Evolutionary conservation across 495 filamentous ascomycete genomes (phyloP).

Genomic region (Haplographium delicatum): DNA sequence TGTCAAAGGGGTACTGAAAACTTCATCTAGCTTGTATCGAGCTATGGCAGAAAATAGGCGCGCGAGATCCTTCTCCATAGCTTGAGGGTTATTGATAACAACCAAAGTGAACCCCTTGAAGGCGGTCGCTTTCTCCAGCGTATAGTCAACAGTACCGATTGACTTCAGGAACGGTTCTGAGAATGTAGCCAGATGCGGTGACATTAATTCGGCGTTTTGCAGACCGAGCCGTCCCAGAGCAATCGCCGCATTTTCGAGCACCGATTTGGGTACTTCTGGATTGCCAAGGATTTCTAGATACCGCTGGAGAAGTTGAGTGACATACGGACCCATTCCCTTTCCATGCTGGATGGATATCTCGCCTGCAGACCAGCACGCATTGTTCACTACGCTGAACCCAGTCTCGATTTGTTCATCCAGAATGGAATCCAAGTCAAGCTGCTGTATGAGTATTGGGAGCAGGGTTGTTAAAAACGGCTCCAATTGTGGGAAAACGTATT

Average conservation of each 20-base stretch:
- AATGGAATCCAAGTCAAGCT: slow-evolving; percentile 76
- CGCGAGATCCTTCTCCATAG: slow-evolving; percentile 79
- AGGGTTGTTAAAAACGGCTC: slow-evolving; percentile 66
- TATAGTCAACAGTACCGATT: slow-evolving; percentile 79
- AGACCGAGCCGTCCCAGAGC: slow-evolving; percentile 86
- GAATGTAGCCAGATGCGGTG: slow-evolving; percentile 75
- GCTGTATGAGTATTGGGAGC: slow-evolving; percentile 73
- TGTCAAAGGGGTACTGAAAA: slow-evolving; percentile 22
- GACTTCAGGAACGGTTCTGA: slow-evolving; percentile 75
- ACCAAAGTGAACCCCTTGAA: slow-evolving; percentile 84
- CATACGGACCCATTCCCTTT: slow-evolving; percentile 66
- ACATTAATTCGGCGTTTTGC: slow-evolving; percentile 68
- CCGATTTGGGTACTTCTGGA: slow-evolving; percentile 78
- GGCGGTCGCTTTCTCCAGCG: slow-evolving; percentile 91
- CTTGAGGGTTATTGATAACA: slow-evolving; percentile 80
- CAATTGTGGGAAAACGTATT: slow-evolving; percentile 85
- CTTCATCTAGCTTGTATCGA: slow-evolving; percentile 40
- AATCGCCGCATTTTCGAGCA: slow-evolving; percentile 93
- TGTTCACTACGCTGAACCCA: slow-evolving; percentile 90
- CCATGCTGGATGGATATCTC: slow-evolving; percentile 85
- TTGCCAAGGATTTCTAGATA: slow-evolving; percentile 75
- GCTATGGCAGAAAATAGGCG: slow-evolving; percentile 85
- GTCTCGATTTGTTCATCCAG: slow-evolving; percentile 68
- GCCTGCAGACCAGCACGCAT: slow-evolving; percentile 95
- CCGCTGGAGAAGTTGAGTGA: slow-evolving; percentile 68